Evolutionary conservation across 345 rosid species (phyloP), one percentile per base, ranked within the genome.

Genomic region (Populus deltoides): DNA sequence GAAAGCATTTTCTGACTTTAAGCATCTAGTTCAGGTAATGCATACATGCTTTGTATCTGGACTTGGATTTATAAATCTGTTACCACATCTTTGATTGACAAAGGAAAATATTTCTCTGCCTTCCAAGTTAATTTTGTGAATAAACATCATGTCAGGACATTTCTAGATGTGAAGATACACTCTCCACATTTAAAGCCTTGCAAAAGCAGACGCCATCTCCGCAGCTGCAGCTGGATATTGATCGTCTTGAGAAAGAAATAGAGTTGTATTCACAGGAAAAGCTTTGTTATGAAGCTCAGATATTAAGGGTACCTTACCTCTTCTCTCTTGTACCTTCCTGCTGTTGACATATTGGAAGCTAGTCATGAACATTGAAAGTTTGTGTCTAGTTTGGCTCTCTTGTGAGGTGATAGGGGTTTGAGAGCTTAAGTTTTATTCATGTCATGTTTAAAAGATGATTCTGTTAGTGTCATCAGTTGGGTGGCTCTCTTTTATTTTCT

Each of bases 1-100:
- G 77, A 97, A 97, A 87, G 94, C 98, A 80, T 92, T 92, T 89
- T 92, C 97, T 7, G 99, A 96, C 88, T 96, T 91, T 77, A 96
- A 94, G 90, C 98, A 93, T 90, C 91, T 96, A 67, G 85, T 90
- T 80, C 99, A 96, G 99, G 99, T 94, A 88, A 71, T 78, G 68
- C 75, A 62, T 74, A 5, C 9, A 65, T 73, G n/a, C 76, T 65
- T 47, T 71, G 3, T 57, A 43, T 66, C 33, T 57, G 59, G 11
- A 49, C 45, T 29, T 18, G 36, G 68, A 39, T 8, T 11, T 33
- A 36, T 31, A 31, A 67, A 35, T 29, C 68, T 35, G 9, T 35
- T 16, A 67, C 36, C 41, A 6, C 9, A 1, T 35, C 43, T 35
- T 27, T 4, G 36, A 35, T 27, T 29, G 31, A 6, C 8, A 29